Evolutionary conservation across 257 asterid genomes (phyloP), one percentile per base, ranked within the genome.

Genomic region (Paulownia fortunei): DNA sequence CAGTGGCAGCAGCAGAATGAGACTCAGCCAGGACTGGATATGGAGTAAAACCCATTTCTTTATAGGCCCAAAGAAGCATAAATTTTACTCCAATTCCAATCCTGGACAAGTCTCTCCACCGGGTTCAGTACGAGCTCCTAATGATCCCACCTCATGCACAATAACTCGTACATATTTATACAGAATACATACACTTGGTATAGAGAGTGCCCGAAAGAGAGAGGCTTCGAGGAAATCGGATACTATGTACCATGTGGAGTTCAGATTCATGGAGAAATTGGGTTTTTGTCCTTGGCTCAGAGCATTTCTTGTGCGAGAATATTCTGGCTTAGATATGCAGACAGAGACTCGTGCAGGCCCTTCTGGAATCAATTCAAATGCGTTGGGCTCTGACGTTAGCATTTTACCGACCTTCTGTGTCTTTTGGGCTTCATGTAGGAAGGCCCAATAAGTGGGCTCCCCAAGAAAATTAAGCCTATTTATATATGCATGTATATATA

Each of bases 21-120:
- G 46, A 60, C 79, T 74, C 79, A 16, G 19, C 27, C 79, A 74
- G 79, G 72, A 74, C 79, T 74, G 79, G 51, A 74, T 60, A 74
- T 61, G 79, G 79, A 74, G 79, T 65, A 74, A 72, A 72, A 55
- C 55, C 67, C 68, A 36, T 56, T 55, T 21, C 24, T 72, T 8
- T 12, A 21, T 1, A 26, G 4, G 5, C 19, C 9, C 1, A 36
- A 23, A 59, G 70, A 24, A 59, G 12, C 8, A 16, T 2, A 34
- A 21, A 5, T 41, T 36, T 21, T 59, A 65, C 79, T 60, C 72
- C 79, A 46, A 6, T 32, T 16, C 61, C 61, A 74, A 21, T 36
- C 79, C 79, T n/a, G 79, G 58, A 30, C 71, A 32, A 74, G 62
- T 46, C 62, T 64, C 39, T 30, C 79, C 79, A 21, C 79, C 27